Evolutionary conservation across 495 filamentous ascomycete species (phyloP).

Genomic region (Aspergillus olivimuriae): DNA sequence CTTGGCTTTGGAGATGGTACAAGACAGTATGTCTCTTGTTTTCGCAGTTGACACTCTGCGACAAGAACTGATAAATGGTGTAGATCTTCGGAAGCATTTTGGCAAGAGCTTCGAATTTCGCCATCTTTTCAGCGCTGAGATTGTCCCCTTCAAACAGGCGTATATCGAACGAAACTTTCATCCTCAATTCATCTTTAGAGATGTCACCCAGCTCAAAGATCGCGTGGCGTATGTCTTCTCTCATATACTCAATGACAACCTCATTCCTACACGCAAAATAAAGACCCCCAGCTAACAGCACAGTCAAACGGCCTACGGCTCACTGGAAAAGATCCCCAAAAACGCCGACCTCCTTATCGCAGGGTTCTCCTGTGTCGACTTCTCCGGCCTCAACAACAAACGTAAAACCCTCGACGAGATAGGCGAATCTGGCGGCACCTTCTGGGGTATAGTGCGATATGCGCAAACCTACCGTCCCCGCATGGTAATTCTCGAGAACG

Average conservation of each 20-base stretch:
- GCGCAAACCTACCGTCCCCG: conserved; percentile 49
- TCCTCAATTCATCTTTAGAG: conserved; percentile 57
- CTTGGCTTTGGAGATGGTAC: conserved; percentile 53
- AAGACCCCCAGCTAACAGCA: conserved; percentile 10
- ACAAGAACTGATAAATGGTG: background rate
- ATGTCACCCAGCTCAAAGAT: conserved; percentile 57
- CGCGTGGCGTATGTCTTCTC: conserved; percentile 49
- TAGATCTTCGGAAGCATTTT: conserved; percentile 25
- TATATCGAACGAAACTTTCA: conserved; percentile 74
- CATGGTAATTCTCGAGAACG: conserved; percentile 72
- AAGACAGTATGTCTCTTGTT: conserved; percentile 26
- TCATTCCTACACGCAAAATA: background rate
- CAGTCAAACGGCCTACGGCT: conserved; percentile 69
- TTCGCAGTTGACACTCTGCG: background rate
- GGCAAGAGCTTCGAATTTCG: conserved; percentile 36
- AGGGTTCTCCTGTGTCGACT: conserved; percentile 76
- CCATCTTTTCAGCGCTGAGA: conserved; percentile 75
- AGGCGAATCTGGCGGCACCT: conserved; percentile 69
- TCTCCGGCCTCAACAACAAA: conserved; percentile 38
- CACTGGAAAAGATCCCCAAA: conserved; percentile 48
- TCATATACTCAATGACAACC: background rate
- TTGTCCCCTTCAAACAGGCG: conserved; percentile 69
- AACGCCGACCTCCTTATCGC: conserved; percentile 64
- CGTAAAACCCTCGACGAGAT: conserved; percentile 35
- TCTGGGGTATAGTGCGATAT: conserved; percentile 56